A percentile compares a stretch with the other conserved stretches of the same genome.
Conservation (phyloP, 106 monocot species). For the Agapanthus africanus region DNA sequence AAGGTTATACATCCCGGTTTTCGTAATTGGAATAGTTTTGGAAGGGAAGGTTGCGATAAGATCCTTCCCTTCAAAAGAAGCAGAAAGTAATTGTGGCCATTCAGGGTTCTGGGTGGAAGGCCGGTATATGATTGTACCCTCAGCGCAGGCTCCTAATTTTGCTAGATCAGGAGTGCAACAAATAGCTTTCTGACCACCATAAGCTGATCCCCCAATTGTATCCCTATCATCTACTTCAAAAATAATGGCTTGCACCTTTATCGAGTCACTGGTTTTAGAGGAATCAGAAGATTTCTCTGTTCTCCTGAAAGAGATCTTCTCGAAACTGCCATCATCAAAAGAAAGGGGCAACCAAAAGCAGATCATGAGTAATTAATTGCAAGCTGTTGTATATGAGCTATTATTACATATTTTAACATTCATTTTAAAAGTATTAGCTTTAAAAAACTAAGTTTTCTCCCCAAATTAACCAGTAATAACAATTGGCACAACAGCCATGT, state of each 20-base stretch:
- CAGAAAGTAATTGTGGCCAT: slow-evolving; percentile 68
- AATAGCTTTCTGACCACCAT: slow-evolving; percentile 87
- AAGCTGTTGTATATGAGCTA: no score
- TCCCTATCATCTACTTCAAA: slow-evolving; percentile 91
- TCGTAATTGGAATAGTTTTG: slow-evolving; percentile 44
- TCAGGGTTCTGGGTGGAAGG: slow-evolving; percentile 50
- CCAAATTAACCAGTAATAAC: no score
- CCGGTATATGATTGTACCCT: slow-evolving; percentile 63
- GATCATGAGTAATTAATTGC: no score
- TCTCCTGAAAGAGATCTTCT: slow-evolving; percentile 69
- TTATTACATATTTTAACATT: no score
- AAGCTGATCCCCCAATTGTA: slow-evolving; percentile 81
- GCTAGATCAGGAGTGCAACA: slow-evolving; percentile 95
- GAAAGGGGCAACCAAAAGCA: no score
- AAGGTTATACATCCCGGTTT: slow-evolving; percentile 85
- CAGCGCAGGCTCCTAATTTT: slow-evolving; percentile 67
- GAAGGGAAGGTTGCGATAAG: slow-evolving; percentile 50
- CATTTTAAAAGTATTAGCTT: no score
- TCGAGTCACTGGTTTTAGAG: slow-evolving; percentile 28
- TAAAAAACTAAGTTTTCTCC: no score
- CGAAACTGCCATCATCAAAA: slow-evolving; percentile 44
- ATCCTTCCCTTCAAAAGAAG: slow-evolving; percentile 19
- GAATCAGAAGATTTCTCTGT: slow-evolving; percentile 37
- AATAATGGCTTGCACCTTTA: slow-evolving; percentile 64
- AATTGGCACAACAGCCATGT: no score